Evolutionary conservation across 768 basidiomycete genomes (phyloP), one percentile per base, ranked within the genome.

Genomic region (Kwoniella mangroviensis): DNA sequence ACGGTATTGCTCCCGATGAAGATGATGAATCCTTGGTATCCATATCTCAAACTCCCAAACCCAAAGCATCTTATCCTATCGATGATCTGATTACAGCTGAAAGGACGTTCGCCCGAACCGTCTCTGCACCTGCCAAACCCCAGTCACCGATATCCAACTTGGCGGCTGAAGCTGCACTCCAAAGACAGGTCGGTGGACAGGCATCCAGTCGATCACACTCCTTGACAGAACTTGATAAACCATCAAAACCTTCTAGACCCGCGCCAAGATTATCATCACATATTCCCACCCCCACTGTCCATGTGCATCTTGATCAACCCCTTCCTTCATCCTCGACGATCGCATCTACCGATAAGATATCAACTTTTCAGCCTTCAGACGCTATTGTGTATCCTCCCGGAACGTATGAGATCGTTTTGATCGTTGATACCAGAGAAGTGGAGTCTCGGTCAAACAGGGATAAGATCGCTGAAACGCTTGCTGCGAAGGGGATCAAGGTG

Each of bases 341-440:
- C 12, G 42, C 58, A 43, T 0, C 17, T 60, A 12, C 58, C 11
- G 41, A 41, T 21, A 66, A 49, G 11, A 10, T 70, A 12, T 67
- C 70, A 2, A 56, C 69, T 24, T 81, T 81, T 63, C 28, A 55
- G 13, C 74, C 75, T 7, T 70, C 78, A 42, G 15, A 67, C 7
- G 83, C 84, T 3, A 69, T 82, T 66, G 63, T 78, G 26, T 83
- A 78, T 66, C 77, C 78, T 0, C 69, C 79, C 0, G 84, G 83
- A 1, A 72, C 83, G 13, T 86, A 84, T 76, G 81, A 84, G 52
- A 79, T 86, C 62, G 68, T 81, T 41, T 78, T 85, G 24, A 67
- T 85, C 63, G 69, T 85, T 58, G 85, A 86, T 65, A 79, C 74
- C 12, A 79, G 85, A 13, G 85, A 86, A 69, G 76, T 83, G 19